Evolutionary conservation across 2,329 filamentous ascomycete genomes (phyloP).

Genomic region (Colletotrichum lindemuthianum): DNA sequence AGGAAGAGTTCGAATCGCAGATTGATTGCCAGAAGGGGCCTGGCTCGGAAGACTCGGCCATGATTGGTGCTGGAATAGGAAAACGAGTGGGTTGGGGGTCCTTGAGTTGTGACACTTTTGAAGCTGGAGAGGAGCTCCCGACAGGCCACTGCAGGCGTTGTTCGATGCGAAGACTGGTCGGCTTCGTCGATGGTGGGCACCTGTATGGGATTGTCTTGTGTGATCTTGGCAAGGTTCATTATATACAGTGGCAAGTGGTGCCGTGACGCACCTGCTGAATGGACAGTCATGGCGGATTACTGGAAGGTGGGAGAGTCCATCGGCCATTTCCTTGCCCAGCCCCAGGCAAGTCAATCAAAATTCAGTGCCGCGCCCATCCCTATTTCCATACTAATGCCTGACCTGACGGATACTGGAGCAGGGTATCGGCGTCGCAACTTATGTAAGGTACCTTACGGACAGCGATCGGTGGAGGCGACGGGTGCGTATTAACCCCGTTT

Average conservation of each 20-base stretch:
- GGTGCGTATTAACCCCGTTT: not conserved
- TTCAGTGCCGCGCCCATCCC: slow-evolving; percentile 1
- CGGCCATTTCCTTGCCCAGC: slow-evolving; percentile 14
- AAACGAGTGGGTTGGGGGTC: slow-evolving; percentile 24
- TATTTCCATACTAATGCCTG: slow-evolving; percentile 13
- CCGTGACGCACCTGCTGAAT: not conserved
- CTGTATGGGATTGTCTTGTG: not conserved
- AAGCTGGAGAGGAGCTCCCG: slow-evolving; percentile 21
- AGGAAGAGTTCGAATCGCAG: slow-evolving; percentile 29
- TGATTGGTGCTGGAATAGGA: slow-evolving; percentile 28
- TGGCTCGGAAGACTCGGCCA: slow-evolving; percentile 20
- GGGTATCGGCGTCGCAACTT: slow-evolving; percentile 19
- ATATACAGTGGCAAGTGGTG: not conserved
- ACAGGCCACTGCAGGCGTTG: slow-evolving; percentile 2
- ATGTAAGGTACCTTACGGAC: slow-evolving; percentile 32
- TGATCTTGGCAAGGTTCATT: slow-evolving; percentile 27
- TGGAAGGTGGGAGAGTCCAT: slow-evolving; percentile 23
- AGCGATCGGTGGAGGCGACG: slow-evolving; percentile 9
- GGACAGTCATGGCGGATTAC: slow-evolving; percentile 10
- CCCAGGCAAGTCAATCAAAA: too few relatives aligned
- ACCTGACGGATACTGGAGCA: slow-evolving; percentile 11
- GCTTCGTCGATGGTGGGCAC: too few relatives aligned
- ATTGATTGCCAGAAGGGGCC: slow-evolving; percentile 34
- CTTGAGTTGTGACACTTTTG: slow-evolving; percentile 26
- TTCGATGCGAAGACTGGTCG: too few relatives aligned